Conservation (phyloP, 441 rosid genomes). For the Pelargonium australe region DNA sequence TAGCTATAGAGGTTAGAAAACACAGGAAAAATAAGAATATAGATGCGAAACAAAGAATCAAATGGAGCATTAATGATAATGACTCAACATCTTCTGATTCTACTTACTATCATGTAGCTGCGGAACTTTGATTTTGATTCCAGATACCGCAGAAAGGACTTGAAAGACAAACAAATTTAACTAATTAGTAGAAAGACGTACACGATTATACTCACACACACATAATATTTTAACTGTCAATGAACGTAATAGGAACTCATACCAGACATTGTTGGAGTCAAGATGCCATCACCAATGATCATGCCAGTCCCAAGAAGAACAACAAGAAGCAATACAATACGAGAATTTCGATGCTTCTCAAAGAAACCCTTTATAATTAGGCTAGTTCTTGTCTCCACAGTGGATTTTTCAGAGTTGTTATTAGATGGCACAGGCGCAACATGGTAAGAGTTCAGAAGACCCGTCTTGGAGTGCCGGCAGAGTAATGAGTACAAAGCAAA, state of each 20-base stretch:
- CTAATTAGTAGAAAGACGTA: not conserved
- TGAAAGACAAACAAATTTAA: slow-evolving; percentile 19
- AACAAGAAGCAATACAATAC: slow-evolving; percentile 71
- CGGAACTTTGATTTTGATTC: slow-evolving; percentile 48
- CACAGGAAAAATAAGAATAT: slow-evolving; percentile 12
- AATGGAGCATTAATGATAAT: too few species aligned
- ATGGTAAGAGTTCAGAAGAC: slow-evolving; percentile 86
- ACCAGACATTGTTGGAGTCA: slow-evolving; percentile 98
- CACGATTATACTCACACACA: not conserved
- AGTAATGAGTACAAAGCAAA: slow-evolving; percentile 85
- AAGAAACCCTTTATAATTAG: slow-evolving; percentile 55
- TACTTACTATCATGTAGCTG: slow-evolving; percentile 53
- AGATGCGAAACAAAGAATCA: too few species aligned
- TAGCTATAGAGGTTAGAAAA: slow-evolving; percentile 8
- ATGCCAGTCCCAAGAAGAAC: slow-evolving; percentile 97
- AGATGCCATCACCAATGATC: slow-evolving; percentile 97
- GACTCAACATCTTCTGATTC: not conserved
- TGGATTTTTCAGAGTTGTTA: slow-evolving; percentile 64
- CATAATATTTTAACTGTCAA: not conserved
- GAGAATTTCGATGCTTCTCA: slow-evolving; percentile 70
- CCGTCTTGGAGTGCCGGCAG: slow-evolving; percentile 84
- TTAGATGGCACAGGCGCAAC: slow-evolving; percentile 72
- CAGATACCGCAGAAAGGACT: slow-evolving; percentile 80
- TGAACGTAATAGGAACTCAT: not conserved
- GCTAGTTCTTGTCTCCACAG: slow-evolving; percentile 43